These are phyloP conservation scores for Fusarium liriodendri DNA, from an alignment of 2,329 filamentous ascomycete species.

Conservation along the genomic window DNA sequence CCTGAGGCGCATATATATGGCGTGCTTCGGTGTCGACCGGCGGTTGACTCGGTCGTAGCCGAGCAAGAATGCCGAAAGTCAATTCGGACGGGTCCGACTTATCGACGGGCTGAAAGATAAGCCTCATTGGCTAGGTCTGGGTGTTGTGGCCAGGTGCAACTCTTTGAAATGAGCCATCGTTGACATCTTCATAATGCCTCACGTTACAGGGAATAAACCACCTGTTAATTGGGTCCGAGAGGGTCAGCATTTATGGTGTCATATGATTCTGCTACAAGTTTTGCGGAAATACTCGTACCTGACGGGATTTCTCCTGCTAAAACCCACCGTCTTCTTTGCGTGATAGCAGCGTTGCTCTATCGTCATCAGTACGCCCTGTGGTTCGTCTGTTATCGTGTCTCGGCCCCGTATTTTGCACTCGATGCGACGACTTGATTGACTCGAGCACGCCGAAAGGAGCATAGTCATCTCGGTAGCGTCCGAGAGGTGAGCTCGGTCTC, in stretches of 20 bases:
- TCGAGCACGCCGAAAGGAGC: neutral
- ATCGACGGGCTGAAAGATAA: neutral
- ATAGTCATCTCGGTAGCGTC: slow-evolving; percentile 1
- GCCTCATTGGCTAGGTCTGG: neutral
- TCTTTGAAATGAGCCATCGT: neutral
- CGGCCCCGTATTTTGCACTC: neutral
- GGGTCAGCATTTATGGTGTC: neutral
- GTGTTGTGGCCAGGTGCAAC: neutral
- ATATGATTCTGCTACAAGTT: neutral
- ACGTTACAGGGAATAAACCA: neutral
- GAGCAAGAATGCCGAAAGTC: neutral
- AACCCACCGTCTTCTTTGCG: neutral
- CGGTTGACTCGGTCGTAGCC: neutral
- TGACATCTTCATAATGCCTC: neutral
- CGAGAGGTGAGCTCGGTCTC: neutral
- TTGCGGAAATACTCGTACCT: neutral
- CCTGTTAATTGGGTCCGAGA: neutral
- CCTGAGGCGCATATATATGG: neutral
- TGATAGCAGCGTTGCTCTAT: slow-evolving; percentile 1
- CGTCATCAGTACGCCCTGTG: neutral
- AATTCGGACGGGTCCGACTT: neutral
- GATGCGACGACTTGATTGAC: neutral
- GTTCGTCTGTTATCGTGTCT: neutral
- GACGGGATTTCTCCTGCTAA: neutral
- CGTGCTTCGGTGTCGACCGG: neutral